phyloP scores from a whole-genome alignment of 495 filamentous ascomycete genomes.

The Penicillium cinerascens region DNA sequence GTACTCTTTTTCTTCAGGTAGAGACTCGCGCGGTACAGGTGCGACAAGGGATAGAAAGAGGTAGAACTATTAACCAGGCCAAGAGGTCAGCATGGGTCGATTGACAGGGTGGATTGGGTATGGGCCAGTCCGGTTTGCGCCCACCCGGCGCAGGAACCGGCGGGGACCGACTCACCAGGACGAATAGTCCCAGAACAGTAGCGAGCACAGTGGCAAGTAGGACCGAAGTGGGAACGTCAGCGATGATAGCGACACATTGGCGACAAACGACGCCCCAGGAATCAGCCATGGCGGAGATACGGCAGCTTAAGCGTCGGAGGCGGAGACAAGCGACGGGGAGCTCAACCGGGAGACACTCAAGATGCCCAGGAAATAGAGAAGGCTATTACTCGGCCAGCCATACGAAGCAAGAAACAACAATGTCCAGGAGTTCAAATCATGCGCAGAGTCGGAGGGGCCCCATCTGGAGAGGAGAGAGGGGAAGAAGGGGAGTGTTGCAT shows the following conservation, averaged over 20 bases:
- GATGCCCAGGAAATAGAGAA: constrained; percentile 23
- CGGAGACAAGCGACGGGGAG: constrained; percentile 7
- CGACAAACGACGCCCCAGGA: constrained; percentile 33
- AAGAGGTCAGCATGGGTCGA: constrained; percentile 4
- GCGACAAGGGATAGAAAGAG: constrained; percentile 68
- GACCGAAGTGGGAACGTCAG: constrained; percentile 29
- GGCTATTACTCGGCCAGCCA: constrained; percentile 35
- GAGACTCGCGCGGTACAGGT: constrained; percentile 70
- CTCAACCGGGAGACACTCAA: constrained; percentile 15
- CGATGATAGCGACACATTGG: constrained; percentile 30
- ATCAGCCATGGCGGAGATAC: constrained; percentile 28
- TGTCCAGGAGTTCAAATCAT: constrained; percentile 6
- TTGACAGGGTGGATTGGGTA: background rate
- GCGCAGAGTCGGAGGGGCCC: background rate
- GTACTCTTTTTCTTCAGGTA: constrained; percentile 83
- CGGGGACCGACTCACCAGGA: constrained; percentile 32
- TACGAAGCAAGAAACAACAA: constrained; percentile 20
- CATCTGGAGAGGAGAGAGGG: constrained; percentile 9
- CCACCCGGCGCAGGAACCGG: background rate
- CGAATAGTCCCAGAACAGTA: constrained; percentile 31
- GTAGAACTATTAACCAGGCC: constrained; percentile 55
- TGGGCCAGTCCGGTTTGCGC: background rate
- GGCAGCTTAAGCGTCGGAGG: constrained; percentile 1
- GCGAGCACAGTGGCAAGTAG: constrained; percentile 28
- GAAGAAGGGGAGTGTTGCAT: constrained; percentile 12